Conservation (phyloP, 805 yeast species). For the Candida suzukii region DNA sequence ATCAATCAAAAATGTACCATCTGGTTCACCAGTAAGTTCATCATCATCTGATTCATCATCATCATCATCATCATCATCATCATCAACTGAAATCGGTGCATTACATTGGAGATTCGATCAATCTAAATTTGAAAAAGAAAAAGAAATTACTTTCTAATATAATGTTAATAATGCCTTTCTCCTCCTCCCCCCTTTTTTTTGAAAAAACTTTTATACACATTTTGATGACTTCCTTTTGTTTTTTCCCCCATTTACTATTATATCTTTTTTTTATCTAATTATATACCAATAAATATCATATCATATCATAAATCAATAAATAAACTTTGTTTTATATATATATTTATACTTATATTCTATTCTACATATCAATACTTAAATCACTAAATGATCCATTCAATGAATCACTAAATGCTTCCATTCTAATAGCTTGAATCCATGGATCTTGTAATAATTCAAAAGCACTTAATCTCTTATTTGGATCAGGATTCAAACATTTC, state of each 20-base stretch:
- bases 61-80: not conserved
- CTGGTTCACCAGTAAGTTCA: conserved; percentile 39
- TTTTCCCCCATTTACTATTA: too few relatives aligned
- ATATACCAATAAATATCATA: not conserved
- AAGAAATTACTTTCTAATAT: conserved; percentile 35
- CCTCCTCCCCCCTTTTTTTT: not conserved
- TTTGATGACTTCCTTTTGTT: too few relatives aligned
- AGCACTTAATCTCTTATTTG: conserved; percentile 74
- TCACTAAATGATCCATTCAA: conserved; percentile 14
- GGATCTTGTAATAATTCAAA: conserved; percentile 82
- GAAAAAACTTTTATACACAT: too few relatives aligned
- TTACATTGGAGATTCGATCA: conserved; percentile 67
- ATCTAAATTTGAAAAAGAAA: conserved; percentile 49
- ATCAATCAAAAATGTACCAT: conserved; percentile 58
- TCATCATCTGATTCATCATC: not conserved
- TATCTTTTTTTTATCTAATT: too few relatives aligned
- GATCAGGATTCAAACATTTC: conserved; percentile 77
- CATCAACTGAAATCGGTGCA: conserved; percentile 31
- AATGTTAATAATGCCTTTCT: too few relatives aligned
- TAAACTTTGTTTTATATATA: too few relatives aligned
- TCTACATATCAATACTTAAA: conserved; percentile 5
- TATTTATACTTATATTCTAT: too few relatives aligned
- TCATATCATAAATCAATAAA: not conserved
- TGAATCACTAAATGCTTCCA: conserved; percentile 55
- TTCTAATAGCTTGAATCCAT: conserved; percentile 73